Evolutionary conservation across 768 basidiomycete genomes (phyloP), one percentile per base, ranked within the genome.

Genomic region (Boletus tomentosulus): DNA sequence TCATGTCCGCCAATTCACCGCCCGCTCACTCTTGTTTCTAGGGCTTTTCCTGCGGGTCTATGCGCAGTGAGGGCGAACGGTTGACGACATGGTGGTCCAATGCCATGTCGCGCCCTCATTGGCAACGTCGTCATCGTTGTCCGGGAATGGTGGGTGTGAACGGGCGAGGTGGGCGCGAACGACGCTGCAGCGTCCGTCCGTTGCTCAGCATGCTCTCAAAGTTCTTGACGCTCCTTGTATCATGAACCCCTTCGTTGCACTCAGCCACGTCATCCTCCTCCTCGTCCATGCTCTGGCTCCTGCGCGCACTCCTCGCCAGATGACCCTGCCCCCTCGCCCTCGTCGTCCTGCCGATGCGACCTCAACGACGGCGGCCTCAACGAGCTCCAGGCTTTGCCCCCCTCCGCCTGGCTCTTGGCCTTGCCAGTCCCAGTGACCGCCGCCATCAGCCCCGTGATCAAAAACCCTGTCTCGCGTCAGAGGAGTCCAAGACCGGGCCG

Each of bases 401-500:
- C 38, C 24, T 57, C 67, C 8, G 30, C 28, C 50, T 61, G 60
- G 15, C 44, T 45, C 39, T 25, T 50, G 4, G 30, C 49, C 35
- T 28, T 54, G 1, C 44, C 67, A 10, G 92, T 79, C 10, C 45
- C 67, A 6, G 92, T 79, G 7, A 91, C 80, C 9, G 77, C 79
- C 19, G 76, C 83, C 1, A 83, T 79, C 30, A 95, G 75, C 58
- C 82, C 86, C 5, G 88, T 86, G 56, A 94, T 90, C 22, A 90
- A 92, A 64, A 94, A 93, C 11, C 83, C 84, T 22, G 85, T 85
- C 50, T 90, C 88, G 39, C 89, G 77, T 34, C 89, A 74, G 22
- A n/a, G n/a, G n/a, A n/a, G n/a, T n/a, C 89, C 85, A 57, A 89
- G 84, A 3, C 83, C 79, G 13, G 80, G 78, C 4, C 61, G 65